phyloP scores from a whole-genome alignment of 2,329 filamentous ascomycete species.

The Myrmaecium sp. region DNA sequence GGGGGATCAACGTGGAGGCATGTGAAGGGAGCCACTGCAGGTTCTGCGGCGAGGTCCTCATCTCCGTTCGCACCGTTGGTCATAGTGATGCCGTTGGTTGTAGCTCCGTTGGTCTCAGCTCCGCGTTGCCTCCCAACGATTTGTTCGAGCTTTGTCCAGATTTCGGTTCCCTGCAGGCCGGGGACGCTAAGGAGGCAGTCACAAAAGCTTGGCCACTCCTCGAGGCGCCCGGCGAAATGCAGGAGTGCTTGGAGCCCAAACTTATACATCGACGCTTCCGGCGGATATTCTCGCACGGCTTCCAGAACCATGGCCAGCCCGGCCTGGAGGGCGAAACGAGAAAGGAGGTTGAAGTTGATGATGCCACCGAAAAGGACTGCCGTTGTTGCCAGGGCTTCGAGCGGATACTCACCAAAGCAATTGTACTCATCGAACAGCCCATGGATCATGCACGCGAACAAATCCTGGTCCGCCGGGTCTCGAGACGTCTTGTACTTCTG shows the following conservation, averaged over 20 bases:
- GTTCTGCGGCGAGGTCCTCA: conserved; percentile 40
- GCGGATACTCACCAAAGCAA: conserved; percentile 85
- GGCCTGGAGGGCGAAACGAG: conserved; percentile 77
- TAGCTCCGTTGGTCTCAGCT: conserved; percentile 38
- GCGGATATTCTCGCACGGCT: conserved; percentile 68
- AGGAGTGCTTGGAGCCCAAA: conserved; percentile 91
- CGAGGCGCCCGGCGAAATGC: conserved; percentile 65
- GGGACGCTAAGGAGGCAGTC: conserved; percentile 68
- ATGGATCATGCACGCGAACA: conserved; percentile 97
- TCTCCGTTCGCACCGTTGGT: conserved; percentile 54
- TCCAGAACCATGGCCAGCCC: conserved; percentile 98
- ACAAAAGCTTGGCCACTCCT: conserved; percentile 94
- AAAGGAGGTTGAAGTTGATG: conserved; percentile 83
- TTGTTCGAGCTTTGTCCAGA: conserved; percentile 67
- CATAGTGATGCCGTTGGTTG: conserved; percentile 35
- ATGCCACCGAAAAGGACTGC: conserved; percentile 94
- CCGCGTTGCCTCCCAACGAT: conserved; percentile 54
- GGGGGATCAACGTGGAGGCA: conserved; percentile 63
- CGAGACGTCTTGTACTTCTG: conserved; percentile 77
- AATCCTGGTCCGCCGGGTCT: conserved; percentile 72
- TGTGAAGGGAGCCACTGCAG: conserved; percentile 53
- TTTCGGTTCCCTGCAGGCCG: conserved; percentile 67
- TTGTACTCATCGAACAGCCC: conserved; percentile 94
- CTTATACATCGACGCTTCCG: conserved; percentile 89
- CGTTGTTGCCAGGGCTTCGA: conserved; percentile 90